Evolutionary conservation across 2,329 filamentous ascomycete genomes (phyloP), one percentile per base, ranked within the genome.

Genomic region (Remersonia thermophila): DNA sequence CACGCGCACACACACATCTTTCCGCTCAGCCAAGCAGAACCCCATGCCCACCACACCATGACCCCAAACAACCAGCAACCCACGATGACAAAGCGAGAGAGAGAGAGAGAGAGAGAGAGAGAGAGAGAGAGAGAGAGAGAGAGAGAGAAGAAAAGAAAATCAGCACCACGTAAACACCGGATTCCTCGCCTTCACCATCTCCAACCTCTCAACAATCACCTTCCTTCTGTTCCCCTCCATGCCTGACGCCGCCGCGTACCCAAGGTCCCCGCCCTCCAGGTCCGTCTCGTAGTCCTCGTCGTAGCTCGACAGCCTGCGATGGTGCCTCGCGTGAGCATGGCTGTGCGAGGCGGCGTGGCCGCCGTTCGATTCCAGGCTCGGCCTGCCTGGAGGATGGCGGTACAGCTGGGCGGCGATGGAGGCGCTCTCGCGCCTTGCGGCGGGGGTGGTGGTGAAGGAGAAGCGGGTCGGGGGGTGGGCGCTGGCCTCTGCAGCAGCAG

Each of bases 111-210:
- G n/a, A n/a, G n/a, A n/a, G n/a, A n/a, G n/a, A n/a, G n/a, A n/a
- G n/a, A n/a, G n/a, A n/a, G n/a, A n/a, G n/a, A n/a, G n/a, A n/a
- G n/a, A n/a, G n/a, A n/a, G n/a, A n/a, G n/a, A n/a, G n/a, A n/a
- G n/a, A n/a, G n/a, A n/a, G n/a, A n/a, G n/a, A n/a, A n/a, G n/a
- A n/a, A n/a, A n/a, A 23, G 9, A 5, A 41, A 39, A 64, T 64
- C 38, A 96, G 66, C 91, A 98, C 83, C 91, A 98, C 30, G 83
- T 94, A 60, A 98, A 98, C 23, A 98, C 86, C 2, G 91, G 91
- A 55, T 93, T 93, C 56, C 81, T 82, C 54, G 79, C 84, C 69
- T 96, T 96, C 43, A 98, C 91, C 41, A 89, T 83, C 66, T 98
- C 91, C 40, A 98, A 63, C 44, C 91, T 71, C 66, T 98, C 91